Evolutionary conservation across 1,284 basidiomycete genomes (phyloP).

Genomic region (Moniliophthora roreri): DNA sequence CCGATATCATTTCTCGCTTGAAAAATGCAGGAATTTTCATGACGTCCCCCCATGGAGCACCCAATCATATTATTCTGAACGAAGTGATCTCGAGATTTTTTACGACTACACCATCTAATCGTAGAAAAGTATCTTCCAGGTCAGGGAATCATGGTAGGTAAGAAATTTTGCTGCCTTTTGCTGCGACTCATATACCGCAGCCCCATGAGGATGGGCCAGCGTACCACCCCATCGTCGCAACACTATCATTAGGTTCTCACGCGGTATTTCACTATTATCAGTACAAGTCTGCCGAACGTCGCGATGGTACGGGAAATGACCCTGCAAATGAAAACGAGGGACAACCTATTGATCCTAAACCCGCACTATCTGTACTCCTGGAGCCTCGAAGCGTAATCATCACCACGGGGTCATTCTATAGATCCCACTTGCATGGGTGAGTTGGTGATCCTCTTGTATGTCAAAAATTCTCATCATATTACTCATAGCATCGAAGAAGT

Average conservation of each 20-base stretch:
- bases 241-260: slow-evolving; percentile 85
- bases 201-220: slow-evolving; percentile 92
- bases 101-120: slow-evolving; percentile 6
- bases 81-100: slow-evolving; percentile 49
- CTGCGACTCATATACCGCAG: slow-evolving; percentile 37
- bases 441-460: slow-evolving; percentile 20
- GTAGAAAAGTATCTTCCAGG: slow-evolving; percentile 72
- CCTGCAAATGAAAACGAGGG: slow-evolving; percentile 26
- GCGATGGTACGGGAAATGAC: slow-evolving; percentile 13
- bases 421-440: slow-evolving; percentile 68
- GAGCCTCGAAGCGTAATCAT: slow-evolving; percentile 83
- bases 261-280: slow-evolving; percentile 84
- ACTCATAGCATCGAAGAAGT: not conserved
- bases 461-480: too few relatives aligned
- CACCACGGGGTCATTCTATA: slow-evolving; percentile 70
- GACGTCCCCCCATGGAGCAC: slow-evolving; percentile 59
- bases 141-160: slow-evolving; percentile 86
- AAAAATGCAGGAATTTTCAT: slow-evolving; percentile 59
- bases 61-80: slow-evolving; percentile 88
- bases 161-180: slow-evolving; percentile 6
- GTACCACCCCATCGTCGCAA: slow-evolving; percentile 88
- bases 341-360: slow-evolving; percentile 59
- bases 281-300: slow-evolving; percentile 41
- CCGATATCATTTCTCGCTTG: slow-evolving; percentile 74
- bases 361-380: slow-evolving; percentile 73